Base-by-base conservation (phyloP, 31 red algal genomes). In the Odonthalia washingtoniensis region DNA sequence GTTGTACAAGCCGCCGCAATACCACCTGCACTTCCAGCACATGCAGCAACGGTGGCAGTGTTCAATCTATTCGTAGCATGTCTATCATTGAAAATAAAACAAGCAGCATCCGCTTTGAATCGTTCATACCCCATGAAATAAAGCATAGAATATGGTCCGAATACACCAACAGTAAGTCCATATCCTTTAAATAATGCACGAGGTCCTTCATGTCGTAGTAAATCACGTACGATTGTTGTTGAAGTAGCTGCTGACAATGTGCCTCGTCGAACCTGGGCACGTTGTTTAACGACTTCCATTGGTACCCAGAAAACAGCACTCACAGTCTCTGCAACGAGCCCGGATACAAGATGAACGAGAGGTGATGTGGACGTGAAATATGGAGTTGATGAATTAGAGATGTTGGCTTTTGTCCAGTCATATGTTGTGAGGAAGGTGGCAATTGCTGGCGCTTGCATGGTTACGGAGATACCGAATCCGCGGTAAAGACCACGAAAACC, bases 221-320 rank as follows among this genome's bases (percentile, higher is more conserved):
- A 66, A 77, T 96, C 91, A 39, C 92, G 68, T 14, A 88, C 78
- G 34, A 91, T 91, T 26, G 72, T 66, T 12, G 81, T 45, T 28
- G 85, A 67, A 3, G 72, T 85, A 49, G 95, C 83, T 4, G 77
- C 82, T 24, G 77, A 68, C 14, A 83, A 26, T 1, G 66, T 84
- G 24, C 87, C 93, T 21, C 62, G 60, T 4, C 96, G 96, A n/a
- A 99, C 94, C 78, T 99, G 97, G 36, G 93, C 97, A 44, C 97
- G 90, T 66, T 99, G 94, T 80, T 99, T 99, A 46, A 99, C 67
- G 38, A 96, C 97, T 84, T 99, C 97, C 94, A 99, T 99, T 2
- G 97, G 97, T 9, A 96, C 94, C 94, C 94, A 99, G 84, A 99
- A 99, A 16, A 99, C 94, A 0, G 97, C 94, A 46, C 75, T 79